phyloP scores from a whole-genome alignment of 2,329 filamentous ascomycete genomes.

The Stachybotrys chlorohalonatus region DNA sequence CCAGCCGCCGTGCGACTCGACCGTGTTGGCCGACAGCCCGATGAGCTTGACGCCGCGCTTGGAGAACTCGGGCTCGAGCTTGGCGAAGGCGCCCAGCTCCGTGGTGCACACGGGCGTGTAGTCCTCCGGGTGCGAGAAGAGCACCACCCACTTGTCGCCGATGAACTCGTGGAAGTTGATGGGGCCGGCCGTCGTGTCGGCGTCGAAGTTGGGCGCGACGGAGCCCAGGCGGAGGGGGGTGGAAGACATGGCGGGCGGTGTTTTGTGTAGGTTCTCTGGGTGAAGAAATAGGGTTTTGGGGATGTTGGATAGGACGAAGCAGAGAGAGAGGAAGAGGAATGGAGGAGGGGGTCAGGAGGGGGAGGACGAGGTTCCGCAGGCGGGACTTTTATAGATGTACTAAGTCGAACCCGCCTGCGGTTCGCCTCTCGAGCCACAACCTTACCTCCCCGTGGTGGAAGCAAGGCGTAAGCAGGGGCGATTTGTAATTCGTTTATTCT shows the following conservation, averaged over 20 bases:
- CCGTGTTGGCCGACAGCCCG: conserved; percentile 78
- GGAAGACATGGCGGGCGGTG: conserved; percentile 17
- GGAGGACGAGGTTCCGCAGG: background rate
- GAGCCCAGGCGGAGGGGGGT: conserved; percentile 51
- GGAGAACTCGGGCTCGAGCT: conserved; percentile 78
- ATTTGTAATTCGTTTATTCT: background rate
- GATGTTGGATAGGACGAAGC: background rate
- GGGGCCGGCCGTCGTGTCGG: conserved; percentile 67
- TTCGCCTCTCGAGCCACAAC: no score
- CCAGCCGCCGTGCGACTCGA: conserved; percentile 78
- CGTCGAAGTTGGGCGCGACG: conserved; percentile 72
- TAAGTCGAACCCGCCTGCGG: background rate
- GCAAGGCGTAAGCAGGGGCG: no score
- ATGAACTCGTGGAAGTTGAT: conserved; percentile 81
- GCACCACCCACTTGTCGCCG: conserved; percentile 68
- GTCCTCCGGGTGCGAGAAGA: conserved; percentile 83
- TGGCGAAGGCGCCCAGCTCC: conserved; percentile 87
- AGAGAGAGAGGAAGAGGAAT: background rate
- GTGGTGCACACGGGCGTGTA: conserved; percentile 95
- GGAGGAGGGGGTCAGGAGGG: background rate
- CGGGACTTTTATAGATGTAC: background rate
- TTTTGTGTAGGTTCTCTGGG: conserved; percentile 1
- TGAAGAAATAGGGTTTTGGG: background rate
- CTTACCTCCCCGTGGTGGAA: no score
- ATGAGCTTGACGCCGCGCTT: conserved; percentile 87